A percentile compares a stretch with the other conserved stretches of the same genome.
Conservation (phyloP, 2,329 filamentous ascomycete species). For the Epichloe uncinata region DNA sequence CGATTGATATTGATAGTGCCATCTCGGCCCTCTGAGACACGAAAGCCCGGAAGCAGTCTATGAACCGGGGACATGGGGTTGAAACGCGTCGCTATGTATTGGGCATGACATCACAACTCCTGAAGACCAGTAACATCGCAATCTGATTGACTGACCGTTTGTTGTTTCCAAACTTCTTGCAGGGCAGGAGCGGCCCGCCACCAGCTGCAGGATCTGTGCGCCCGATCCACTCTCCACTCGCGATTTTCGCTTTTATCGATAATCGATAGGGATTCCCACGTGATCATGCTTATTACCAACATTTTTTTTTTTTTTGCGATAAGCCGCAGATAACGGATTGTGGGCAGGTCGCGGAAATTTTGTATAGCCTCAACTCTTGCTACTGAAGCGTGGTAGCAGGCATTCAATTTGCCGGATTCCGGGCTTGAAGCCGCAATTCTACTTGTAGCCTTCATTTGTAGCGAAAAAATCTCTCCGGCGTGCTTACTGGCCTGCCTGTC, state of each 20-base stretch:
- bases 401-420: background rate
- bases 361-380: constrained; percentile 17
- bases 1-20: background rate
- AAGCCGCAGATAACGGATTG: constrained; percentile 1
- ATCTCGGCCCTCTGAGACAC: background rate
- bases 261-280: constrained; percentile 8
- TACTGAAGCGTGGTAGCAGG: constrained; percentile 2
- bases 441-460: background rate
- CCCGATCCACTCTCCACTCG: too few species aligned
- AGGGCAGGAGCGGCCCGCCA: background rate
- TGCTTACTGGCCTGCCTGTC: too few species aligned
- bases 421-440: background rate
- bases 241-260: constrained; percentile 13
- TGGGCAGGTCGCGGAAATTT: constrained; percentile 7
- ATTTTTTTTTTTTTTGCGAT: constrained; percentile 16
- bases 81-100: background rate
- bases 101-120: background rate
- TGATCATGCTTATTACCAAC: constrained; percentile 13
- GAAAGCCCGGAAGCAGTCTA: background rate
- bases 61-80: background rate
- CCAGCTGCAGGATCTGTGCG: background rate
- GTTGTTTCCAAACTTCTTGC: background rate
- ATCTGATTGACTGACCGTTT: background rate
- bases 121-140: background rate
- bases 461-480: background rate